Conservation (phyloP, 2,329 filamentous ascomycete species). For the Xylaria hypoxylon region DNA sequence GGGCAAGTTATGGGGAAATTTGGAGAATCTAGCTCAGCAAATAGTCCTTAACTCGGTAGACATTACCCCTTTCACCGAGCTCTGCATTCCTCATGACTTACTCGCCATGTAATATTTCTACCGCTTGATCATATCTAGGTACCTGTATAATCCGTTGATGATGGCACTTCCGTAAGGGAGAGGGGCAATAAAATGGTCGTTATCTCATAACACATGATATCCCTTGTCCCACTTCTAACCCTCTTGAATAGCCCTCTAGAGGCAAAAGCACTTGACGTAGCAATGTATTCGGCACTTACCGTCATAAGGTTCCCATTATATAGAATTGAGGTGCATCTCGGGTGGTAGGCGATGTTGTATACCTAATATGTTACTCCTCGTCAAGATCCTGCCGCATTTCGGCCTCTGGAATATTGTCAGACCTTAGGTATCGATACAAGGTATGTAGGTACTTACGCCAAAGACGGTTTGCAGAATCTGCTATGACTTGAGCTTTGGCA, state of each 20-base stretch:
- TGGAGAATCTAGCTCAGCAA: conserved; percentile 20
- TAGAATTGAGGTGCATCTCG: neutral
- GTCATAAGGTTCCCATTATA: neutral
- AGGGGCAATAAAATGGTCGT: neutral
- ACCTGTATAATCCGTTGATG: neutral
- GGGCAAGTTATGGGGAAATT: conserved; percentile 29
- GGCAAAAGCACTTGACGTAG: neutral
- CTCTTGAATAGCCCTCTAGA: neutral
- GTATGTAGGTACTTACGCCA: conserved; percentile 67
- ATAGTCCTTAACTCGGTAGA: conserved; percentile 25
- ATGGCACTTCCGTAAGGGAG: neutral
- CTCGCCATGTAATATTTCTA: conserved; percentile 1
- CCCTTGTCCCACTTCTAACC: neutral
- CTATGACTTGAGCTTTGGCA: conserved; percentile 75
- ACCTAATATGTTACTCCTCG: conserved; percentile 51
- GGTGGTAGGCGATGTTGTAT: neutral
- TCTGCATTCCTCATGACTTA: neutral
- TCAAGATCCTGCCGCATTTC: conserved; percentile 65
- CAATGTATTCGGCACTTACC: neutral
- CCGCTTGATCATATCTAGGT: neutral
- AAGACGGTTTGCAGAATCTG: conserved; percentile 74
- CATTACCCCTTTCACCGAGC: conserved; percentile 34
- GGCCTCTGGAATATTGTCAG: conserved; percentile 54
- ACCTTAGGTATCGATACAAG: conserved; percentile 20
- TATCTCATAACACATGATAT: neutral